phyloP scores from a whole-genome alignment of 108 stramenopile species.

The Cyclotella choctawhatcheeana region DNA sequence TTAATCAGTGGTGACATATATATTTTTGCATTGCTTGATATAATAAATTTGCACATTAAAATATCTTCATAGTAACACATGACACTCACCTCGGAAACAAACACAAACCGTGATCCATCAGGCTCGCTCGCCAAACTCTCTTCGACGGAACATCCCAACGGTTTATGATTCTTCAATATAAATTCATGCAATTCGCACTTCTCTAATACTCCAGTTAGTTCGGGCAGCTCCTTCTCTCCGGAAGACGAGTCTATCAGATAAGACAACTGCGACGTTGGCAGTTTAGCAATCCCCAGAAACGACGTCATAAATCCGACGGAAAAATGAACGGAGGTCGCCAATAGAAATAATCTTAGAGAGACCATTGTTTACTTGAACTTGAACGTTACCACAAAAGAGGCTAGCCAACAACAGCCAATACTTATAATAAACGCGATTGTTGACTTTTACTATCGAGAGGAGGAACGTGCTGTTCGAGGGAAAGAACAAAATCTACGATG shows the following conservation, averaged over 20 bases:
- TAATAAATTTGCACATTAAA: no score
- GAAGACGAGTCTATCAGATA: not conserved
- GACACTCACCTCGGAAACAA: slow-evolving; percentile 63
- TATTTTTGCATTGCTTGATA: no score
- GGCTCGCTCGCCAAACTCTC: slow-evolving; percentile 68
- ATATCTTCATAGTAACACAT: not conserved
- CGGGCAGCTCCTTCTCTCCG: not conserved
- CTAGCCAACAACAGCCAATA: not conserved
- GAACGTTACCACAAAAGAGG: no score
- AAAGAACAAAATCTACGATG: no score
- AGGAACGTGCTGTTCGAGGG: no score
- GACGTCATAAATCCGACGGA: not conserved
- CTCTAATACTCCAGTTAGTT: slow-evolving; percentile 25
- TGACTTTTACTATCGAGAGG: no score
- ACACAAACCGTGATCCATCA: slow-evolving; percentile 60
- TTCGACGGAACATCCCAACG: slow-evolving; percentile 80
- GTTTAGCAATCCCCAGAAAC: no score
- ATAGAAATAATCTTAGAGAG: no score
- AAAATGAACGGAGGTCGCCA: not conserved
- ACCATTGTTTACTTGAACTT: no score
- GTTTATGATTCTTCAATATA: slow-evolving; percentile 57
- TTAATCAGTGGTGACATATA: no score
- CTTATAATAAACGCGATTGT: not conserved
- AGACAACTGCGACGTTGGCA: not conserved
- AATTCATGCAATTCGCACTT: slow-evolving; percentile 47